Base-by-base conservation (phyloP, 73 alveolate species). In the Stentor roeselii region DNA sequence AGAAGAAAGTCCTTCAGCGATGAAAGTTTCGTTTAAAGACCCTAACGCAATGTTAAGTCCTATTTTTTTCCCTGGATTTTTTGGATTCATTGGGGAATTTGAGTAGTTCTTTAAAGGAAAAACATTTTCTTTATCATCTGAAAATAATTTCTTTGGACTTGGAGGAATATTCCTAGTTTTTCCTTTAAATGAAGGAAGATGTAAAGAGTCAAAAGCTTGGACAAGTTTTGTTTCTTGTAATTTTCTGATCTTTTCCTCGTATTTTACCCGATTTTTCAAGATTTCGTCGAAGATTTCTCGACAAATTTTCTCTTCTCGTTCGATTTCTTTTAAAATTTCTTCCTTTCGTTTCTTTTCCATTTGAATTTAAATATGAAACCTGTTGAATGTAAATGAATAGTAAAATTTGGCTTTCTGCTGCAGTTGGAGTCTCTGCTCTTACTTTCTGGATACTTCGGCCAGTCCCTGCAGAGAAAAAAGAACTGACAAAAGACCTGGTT, bases 271-370 rank as follows among this genome's bases (percentile, higher is more conserved):
- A 21, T 50, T 50, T 50, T 50, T 50, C 67, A 50, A 11, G 6
- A 50, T 6, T 50, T 50, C 30, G 30, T 50, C 67, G 67, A 11
- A 50, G 6, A 50, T 50, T 50, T 50, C 67, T 50, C 21, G 6
- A 50, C 67, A 50, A 11, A 50, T 6, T 50, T 50, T 50, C 21
- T 50, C 67, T 50, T 50, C 67, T 50, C 21, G 6, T 50, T 50
- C 67, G 67, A 50, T 50, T 50, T 50, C 67, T 50, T 50, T 50
- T 50, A 50, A 50, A 50, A 50, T 50, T 50, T 50, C 67, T 50
- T 50, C 67, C 21, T 50, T 50, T 11, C 30, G 6, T 50, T 50
- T 50, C 21, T 6, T 11, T 11, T 50, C 67, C 67, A 50, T 50
- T 50, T 50, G n/a, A n/a, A n/a, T n/a, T n/a, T n/a, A n/a, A n/a